Base-by-base conservation (phyloP, 352 stramenopile species). In the Nothophytophthora sp. region DNA sequence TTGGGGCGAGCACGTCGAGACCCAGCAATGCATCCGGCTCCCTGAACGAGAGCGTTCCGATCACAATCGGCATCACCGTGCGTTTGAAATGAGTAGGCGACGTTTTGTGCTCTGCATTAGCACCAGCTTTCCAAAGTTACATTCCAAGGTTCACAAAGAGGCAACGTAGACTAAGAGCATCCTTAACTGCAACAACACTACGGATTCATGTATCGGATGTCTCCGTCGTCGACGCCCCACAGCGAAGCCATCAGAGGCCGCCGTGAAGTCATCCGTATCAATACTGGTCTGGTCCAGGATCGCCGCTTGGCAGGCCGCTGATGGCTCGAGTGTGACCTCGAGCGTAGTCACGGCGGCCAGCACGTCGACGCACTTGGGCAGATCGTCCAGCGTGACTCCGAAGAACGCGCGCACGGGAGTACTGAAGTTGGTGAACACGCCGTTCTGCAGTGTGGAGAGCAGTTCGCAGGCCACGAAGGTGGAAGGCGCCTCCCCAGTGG, bases 361-460 rank as follows among this genome's bases (percentile, higher is more conserved):
- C 4, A 78, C 60, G 9, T 67, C 55, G 25, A 88, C 65, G 37
- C 79, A 90, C 36, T 71, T 82, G 6, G 79, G 79, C 35, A 88
- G 40, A 18, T 88, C 50, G 18, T 71, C 53, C 19, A 63, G 40
- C 0, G 72, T 60, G 7, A 52, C 67, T 20, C 73, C 63, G 35
- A 86, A 88, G 23, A 80, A 73, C 11, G 73, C 35, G 8, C 76
- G 76, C 16, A 88, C 71, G n/a, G 72, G 71, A 8, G 72, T 59
- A 37, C 79, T 90, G 36, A 86, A 87, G 50, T 85, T 90, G 12
- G 76, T 88, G 47, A 90, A 88, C 10, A 83, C 76, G n/a, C 79
- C 74, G 39, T 90, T 90, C 51, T 86, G 72, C 35, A 85, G 52
- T 8, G 72, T 79, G 35, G 74, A 65, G 50, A 90, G 77, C 36